phyloP scores from a whole-genome alignment of 768 basidiomycete species.

The Podaxis rugospora region DNA sequence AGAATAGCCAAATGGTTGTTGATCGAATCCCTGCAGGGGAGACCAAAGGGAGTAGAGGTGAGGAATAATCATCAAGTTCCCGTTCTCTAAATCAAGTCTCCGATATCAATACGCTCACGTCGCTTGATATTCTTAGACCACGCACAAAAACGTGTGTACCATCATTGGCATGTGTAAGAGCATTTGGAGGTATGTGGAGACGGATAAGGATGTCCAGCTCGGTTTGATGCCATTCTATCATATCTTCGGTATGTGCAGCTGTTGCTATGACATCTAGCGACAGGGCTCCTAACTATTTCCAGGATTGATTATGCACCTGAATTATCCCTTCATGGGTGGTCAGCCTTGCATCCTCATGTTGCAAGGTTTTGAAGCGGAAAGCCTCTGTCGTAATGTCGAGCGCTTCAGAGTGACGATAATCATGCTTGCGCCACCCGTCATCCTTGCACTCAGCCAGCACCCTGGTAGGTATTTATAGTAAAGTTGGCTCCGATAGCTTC shows the following conservation, averaged over 20 bases:
- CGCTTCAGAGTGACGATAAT: slow-evolving; percentile 43
- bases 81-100: too few species aligned
- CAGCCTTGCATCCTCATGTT: slow-evolving; percentile 40
- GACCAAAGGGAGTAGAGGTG: slow-evolving; percentile 43
- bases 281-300: background rate
- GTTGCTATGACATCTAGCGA: background rate
- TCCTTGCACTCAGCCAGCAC: slow-evolving; percentile 53
- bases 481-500: background rate
- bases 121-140: slow-evolving; percentile 26
- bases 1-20: background rate
- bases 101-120: background rate
- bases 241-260: slow-evolving; percentile 19
- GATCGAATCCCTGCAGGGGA: slow-evolving; percentile 26
- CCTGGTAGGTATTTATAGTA: slow-evolving; percentile 30
- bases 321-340: slow-evolving; percentile 36
- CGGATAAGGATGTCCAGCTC: slow-evolving; percentile 39
- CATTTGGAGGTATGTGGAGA: slow-evolving; percentile 26
- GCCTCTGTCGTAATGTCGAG: slow-evolving; percentile 48
- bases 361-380: slow-evolving; percentile 46
- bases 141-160: slow-evolving; percentile 46
- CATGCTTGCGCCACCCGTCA: slow-evolving; percentile 60
- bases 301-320: slow-evolving; percentile 40
- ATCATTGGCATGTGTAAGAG: slow-evolving; percentile 35
- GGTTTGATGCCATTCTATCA: slow-evolving; percentile 42
- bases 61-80: background rate